Conservation (phyloP, 495 filamentous ascomycete species). For the Penicillium simplicissimum region DNA sequence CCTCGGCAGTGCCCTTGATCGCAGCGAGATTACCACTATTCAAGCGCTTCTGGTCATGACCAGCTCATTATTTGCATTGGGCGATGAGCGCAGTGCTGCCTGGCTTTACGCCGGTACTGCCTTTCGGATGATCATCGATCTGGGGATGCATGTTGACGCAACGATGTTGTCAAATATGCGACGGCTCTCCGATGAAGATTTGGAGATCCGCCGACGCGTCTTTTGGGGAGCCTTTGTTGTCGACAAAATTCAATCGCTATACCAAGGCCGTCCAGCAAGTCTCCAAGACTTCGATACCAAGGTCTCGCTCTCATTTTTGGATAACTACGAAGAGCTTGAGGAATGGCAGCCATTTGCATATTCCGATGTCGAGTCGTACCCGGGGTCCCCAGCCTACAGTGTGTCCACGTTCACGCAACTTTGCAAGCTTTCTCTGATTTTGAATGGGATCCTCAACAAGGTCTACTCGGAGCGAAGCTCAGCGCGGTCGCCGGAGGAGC, state of each 20-base stretch:
- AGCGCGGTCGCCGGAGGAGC: slow-evolving; percentile 16
- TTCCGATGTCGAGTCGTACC: slow-evolving; percentile 17
- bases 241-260: slow-evolving; percentile 42
- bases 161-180: slow-evolving; percentile 22
- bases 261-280: slow-evolving; percentile 34
- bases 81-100: slow-evolving; percentile 28
- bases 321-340: slow-evolving; percentile 39
- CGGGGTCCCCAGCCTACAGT: slow-evolving; percentile 22
- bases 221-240: slow-evolving; percentile 45
- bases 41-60: slow-evolving; percentile 33
- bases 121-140: slow-evolving; percentile 41
- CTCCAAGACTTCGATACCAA: slow-evolving; percentile 30
- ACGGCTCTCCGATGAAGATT: slow-evolving; percentile 31
- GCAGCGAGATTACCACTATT: slow-evolving; percentile 35
- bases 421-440: slow-evolving; percentile 27
- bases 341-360: slow-evolving; percentile 29
- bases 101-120: slow-evolving; percentile 44
- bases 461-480: slow-evolving; percentile 33
- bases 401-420: slow-evolving; percentile 32
- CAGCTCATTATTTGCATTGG: slow-evolving; percentile 31
- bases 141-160: slow-evolving; percentile 38
- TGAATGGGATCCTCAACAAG: slow-evolving; percentile 29
- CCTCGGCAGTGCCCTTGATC: slow-evolving; percentile 26
- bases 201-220: slow-evolving; percentile 42
- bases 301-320: slow-evolving; percentile 31